Conservation (phyloP, 192 early-diverging fungal genomes). For the Rhizophagus prolifer region DNA sequence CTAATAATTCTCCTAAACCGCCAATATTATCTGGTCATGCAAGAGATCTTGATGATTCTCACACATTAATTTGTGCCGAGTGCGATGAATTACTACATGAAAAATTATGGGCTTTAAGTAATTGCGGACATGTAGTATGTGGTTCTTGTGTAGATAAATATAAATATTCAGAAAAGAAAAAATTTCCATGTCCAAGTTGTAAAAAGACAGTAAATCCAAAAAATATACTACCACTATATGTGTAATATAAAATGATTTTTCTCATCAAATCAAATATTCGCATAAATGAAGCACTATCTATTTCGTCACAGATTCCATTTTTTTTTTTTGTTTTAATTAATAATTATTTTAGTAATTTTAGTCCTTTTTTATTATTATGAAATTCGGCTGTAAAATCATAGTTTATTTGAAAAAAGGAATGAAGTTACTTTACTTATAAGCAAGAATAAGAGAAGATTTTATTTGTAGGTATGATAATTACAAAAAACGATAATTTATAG, state of each 20-base stretch:
- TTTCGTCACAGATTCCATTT: neutral
- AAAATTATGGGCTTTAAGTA: slow-evolving; percentile 11
- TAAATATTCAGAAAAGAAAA: neutral
- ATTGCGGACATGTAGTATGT: slow-evolving; percentile 11
- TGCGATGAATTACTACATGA: slow-evolving; percentile 1
- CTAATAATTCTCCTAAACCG: neutral
- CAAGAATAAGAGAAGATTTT: neutral
- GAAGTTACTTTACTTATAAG: neutral
- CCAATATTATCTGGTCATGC: neutral
- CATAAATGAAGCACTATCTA: neutral
- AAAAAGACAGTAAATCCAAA: neutral
- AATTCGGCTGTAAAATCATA: neutral
- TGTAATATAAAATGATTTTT: neutral
- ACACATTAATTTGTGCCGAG: slow-evolving; percentile 2
- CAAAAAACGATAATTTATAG: neutral
- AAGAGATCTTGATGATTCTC: neutral
- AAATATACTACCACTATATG: slow-evolving; percentile 10
- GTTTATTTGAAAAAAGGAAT: neutral
- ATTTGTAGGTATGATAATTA: neutral
- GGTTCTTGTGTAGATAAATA: slow-evolving; percentile 6
- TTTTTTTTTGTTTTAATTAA: neutral
- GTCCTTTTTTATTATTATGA: too few relatives aligned
- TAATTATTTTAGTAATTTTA: neutral
- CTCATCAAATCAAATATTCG: neutral
- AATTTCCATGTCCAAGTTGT: slow-evolving; percentile 3